A percentile compares a stretch with the other conserved stretches of the same genome.
Evolutionary conservation across 2,329 filamentous ascomycete species (phyloP).

Genomic region (Xylariaceae sp.): DNA sequence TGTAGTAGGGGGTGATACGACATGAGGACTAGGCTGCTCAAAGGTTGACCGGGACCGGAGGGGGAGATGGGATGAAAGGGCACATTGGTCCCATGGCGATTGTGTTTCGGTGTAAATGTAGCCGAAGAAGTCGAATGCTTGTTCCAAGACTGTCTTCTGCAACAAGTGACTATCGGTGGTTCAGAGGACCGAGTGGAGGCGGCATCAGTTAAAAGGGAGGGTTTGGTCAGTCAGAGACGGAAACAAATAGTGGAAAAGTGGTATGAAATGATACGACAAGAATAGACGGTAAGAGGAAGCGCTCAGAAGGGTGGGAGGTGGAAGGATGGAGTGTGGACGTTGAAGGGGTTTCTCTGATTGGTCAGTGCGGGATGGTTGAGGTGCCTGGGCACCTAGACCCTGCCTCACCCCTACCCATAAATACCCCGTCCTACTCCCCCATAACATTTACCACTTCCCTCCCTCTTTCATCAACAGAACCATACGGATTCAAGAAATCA

Average conservation of each 20-base stretch:
- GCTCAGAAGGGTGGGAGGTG: conserved; percentile 13
- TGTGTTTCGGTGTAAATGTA: not conserved
- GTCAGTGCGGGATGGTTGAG: conserved; percentile 14
- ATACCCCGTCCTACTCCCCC: conserved; percentile 21
- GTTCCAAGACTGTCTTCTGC: not conserved
- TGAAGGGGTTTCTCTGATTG: conserved; percentile 20
- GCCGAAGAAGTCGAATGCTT: not conserved
- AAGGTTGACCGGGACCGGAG: too few relatives aligned
- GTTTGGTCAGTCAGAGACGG: conserved; percentile 2
- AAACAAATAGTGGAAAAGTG: not conserved
- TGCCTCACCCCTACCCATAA: conserved; percentile 26
- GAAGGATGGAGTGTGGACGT: conserved; percentile 18
- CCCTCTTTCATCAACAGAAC: conserved; percentile 15
- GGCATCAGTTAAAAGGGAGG: conserved; percentile 6
- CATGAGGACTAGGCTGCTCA: too few relatives aligned
- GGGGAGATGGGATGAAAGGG: too few relatives aligned
- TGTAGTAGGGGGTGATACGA: too few relatives aligned
- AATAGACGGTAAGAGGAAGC: conserved; percentile 14
- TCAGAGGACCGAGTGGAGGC: conserved; percentile 1
- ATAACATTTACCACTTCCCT: conserved; percentile 17
- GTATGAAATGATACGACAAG: conserved; percentile 4
- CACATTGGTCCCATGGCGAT: not conserved
- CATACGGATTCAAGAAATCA: conserved; percentile 16
- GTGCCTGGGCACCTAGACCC: conserved; percentile 16
- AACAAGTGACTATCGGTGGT: conserved; percentile 1